Evolutionary conservation across 129 eudicot species (phyloP).

Genomic region (carrot (Daucus carota)): DNA sequence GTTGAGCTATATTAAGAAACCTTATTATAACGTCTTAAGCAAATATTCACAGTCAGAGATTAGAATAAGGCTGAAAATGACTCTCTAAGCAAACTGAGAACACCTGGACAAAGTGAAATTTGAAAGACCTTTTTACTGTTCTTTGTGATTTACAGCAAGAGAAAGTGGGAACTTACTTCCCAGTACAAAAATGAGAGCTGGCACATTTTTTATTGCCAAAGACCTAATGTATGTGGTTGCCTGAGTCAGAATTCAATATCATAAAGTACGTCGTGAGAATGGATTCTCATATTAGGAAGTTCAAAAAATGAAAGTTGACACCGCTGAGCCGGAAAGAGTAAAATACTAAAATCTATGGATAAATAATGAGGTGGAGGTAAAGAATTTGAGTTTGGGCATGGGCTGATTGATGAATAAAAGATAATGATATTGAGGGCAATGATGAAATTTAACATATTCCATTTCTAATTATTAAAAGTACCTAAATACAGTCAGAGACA

Average conservation of each 20-base stretch:
- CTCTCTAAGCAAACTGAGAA: not conserved
- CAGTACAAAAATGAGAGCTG: not conserved
- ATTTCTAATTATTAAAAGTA: not conserved
- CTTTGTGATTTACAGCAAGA: not conserved
- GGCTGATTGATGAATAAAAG: not conserved
- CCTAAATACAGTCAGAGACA: not conserved
- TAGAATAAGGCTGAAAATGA: not conserved
- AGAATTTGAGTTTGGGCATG: not conserved
- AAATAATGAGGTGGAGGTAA: not conserved
- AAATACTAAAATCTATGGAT: not conserved
- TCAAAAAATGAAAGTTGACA: not conserved
- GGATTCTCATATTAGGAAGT: not conserved
- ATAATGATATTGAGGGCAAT: not conserved
- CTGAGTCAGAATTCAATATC: not conserved
- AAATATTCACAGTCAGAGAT: not conserved
- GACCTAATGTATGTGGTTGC: not conserved
- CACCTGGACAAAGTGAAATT: not conserved
- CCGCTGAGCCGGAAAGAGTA: not conserved
- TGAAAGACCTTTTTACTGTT: not conserved
- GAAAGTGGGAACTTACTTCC: not conserved
- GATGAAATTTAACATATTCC: not conserved
- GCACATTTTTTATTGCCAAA: not conserved
- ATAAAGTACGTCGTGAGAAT: not conserved
- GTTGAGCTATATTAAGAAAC: not conserved
- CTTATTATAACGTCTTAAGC: not conserved